Percentiles rank a stretch among this genome's conserved stretches.
Conservation (phyloP, 805 yeast genomes). For the Lipomyces japonicus region DNA sequence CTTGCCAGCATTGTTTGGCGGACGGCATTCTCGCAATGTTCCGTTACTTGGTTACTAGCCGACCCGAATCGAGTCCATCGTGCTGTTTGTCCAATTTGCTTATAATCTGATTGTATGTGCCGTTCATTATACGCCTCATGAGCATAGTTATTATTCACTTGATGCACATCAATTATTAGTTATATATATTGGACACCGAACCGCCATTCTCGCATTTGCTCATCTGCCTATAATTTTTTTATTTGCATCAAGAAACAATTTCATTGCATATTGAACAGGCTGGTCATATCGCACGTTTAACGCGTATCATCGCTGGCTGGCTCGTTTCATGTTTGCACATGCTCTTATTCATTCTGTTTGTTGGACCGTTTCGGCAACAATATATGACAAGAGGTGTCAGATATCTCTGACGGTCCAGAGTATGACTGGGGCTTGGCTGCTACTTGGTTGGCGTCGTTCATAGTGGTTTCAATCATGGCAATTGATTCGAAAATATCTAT, state of each 20-base stretch:
- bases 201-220: conserved; percentile 33
- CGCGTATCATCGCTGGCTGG: conserved; percentile 61
- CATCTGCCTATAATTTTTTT: conserved; percentile 53
- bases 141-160: background rate
- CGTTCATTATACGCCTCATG: background rate
- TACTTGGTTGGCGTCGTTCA: conserved; percentile 38
- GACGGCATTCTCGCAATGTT: conserved; percentile 7
- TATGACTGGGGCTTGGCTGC: conserved; percentile 42
- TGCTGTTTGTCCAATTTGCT: conserved; percentile 1
- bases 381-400: conserved; percentile 10
- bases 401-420: conserved; percentile 3
- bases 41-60: conserved; percentile 12
- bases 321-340: conserved; percentile 47
- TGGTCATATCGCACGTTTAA: conserved; percentile 59
- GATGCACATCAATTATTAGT: background rate
- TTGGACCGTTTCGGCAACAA: conserved; percentile 46
- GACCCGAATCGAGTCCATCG: conserved; percentile 11
- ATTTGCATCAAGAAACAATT: conserved; percentile 71
- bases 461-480: conserved; percentile 50
- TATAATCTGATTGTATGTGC: conserved; percentile 6
- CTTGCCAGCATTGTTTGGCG: conserved; percentile 9
- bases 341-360: conserved; percentile 56
- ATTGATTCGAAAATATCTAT: conserved; percentile 48
- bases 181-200: conserved; percentile 9
- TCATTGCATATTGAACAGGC: conserved; percentile 59